Percentiles rank a stretch among this genome's conserved stretches.
phyloP scores from a whole-genome alignment of 2,329 filamentous ascomycete genomes.

The Colletotrichum kahawae region DNA sequence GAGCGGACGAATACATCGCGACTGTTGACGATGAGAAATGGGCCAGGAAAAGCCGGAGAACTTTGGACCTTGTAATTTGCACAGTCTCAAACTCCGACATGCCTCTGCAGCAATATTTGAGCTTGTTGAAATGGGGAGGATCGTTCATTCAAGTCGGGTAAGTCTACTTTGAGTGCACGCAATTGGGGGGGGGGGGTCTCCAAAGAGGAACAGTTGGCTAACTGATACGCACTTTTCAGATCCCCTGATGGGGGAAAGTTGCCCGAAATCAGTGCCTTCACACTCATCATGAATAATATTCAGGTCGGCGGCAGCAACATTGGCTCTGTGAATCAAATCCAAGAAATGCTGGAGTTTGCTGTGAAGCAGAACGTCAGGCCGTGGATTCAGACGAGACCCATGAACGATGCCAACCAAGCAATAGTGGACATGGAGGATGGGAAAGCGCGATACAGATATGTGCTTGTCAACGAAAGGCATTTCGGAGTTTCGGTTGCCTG shows the following conservation, averaged over 20 bases:
- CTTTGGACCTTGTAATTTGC: constrained; percentile 64
- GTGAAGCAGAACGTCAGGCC: constrained; percentile 57
- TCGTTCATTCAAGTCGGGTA: constrained; percentile 66
- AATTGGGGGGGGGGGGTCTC: too few species aligned
- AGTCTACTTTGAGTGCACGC: neutral
- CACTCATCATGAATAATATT: constrained; percentile 60
- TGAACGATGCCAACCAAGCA: constrained; percentile 57
- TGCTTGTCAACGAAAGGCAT: constrained; percentile 27
- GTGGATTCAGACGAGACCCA: constrained; percentile 54
- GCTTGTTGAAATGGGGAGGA: constrained; percentile 63
- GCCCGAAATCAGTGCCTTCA: constrained; percentile 54
- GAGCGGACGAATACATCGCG: constrained; percentile 55
- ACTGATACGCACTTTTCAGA: constrained; percentile 1
- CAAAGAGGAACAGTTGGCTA: neutral
- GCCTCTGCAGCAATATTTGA: constrained; percentile 68
- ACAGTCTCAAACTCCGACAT: constrained; percentile 60
- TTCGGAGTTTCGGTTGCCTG: neutral
- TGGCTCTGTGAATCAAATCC: constrained; percentile 51
- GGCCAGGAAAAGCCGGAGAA: constrained; percentile 53
- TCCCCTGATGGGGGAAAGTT: constrained; percentile 61
- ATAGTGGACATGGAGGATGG: constrained; percentile 58
- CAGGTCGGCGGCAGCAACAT: constrained; percentile 49
- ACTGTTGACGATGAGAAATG: constrained; percentile 58
- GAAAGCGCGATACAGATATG: constrained; percentile 49
- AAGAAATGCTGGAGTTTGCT: constrained; percentile 61